These are phyloP conservation scores for Lactifluus piperatus DNA, from an alignment of 768 basidiomycete species.

Conservation along the genomic window DNA sequence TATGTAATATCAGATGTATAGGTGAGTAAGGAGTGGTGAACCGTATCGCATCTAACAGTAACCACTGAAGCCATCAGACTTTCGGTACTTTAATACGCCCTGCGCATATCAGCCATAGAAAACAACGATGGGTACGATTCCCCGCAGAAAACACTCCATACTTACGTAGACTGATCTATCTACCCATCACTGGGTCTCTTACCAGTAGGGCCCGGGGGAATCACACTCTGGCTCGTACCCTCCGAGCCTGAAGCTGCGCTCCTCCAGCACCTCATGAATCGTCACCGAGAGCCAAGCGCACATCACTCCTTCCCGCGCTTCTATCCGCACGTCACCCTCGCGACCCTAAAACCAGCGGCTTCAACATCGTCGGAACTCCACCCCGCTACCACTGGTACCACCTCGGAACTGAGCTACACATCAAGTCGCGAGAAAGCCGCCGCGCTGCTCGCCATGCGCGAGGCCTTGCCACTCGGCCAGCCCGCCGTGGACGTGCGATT, in stretches of 20 bases:
- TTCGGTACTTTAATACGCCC: too few relatives aligned
- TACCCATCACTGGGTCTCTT: neutral
- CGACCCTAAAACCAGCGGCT: conserved; percentile 30
- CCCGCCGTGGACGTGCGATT: conserved; percentile 39
- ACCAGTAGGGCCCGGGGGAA: conserved; percentile 35
- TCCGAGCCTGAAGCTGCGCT: conserved; percentile 32
- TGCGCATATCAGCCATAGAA: neutral
- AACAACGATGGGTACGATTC: conserved; percentile 9
- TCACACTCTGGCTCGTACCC: conserved; percentile 68
- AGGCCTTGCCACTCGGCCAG: conserved; percentile 32
- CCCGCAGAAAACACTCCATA: neutral
- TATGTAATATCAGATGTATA: too few relatives aligned
- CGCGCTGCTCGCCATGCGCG: conserved; percentile 29
- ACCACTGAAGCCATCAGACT: too few relatives aligned
- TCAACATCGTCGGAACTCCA: conserved; percentile 10
- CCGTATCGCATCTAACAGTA: too few relatives aligned
- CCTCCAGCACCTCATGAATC: conserved; percentile 41
- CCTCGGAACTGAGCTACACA: neutral
- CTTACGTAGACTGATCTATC: neutral
- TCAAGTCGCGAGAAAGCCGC: neutral
- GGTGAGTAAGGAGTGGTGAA: too few relatives aligned
- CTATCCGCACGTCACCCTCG: conserved; percentile 64
- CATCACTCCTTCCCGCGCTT: conserved; percentile 51
- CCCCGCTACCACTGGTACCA: neutral
- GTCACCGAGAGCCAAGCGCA: conserved; percentile 23